Conservation (phyloP, 345 rosid species). For the Brassica rapa region DNA sequence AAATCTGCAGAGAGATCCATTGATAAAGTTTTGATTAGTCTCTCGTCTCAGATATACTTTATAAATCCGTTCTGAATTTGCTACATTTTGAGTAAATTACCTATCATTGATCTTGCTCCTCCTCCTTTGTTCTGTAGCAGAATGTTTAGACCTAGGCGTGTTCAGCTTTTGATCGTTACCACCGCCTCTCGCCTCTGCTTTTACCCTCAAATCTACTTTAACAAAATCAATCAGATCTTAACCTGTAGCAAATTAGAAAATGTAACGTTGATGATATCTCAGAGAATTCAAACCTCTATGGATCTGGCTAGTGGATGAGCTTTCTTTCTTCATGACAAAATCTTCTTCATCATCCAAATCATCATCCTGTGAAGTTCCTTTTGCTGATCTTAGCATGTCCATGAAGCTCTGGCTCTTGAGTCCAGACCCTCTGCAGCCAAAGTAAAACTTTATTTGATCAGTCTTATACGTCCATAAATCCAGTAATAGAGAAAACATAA, state of each 20-base stretch:
- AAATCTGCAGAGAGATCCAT: conserved; percentile 57
- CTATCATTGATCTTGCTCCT: conserved; percentile 98
- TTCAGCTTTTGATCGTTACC: conserved; percentile 69
- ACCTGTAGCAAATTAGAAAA: not conserved
- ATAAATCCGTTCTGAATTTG: not conserved
- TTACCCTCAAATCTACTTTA: conserved; percentile 64
- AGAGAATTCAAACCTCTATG: conserved; percentile 50
- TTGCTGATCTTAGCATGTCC: conserved; percentile 85
- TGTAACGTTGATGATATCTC: not conserved
- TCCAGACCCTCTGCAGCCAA: conserved; percentile 58
- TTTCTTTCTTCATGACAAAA: conserved; percentile 68
- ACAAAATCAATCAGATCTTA: conserved; percentile 10
- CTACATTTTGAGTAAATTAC: conserved; percentile 40
- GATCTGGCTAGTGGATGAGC: conserved; percentile 49
- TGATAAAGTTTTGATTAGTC: conserved; percentile 6
- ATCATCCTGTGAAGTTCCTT: conserved; percentile 59
- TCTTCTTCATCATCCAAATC: conserved; percentile 81
- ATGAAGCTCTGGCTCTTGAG: conserved; percentile 78
- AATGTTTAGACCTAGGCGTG: conserved; percentile 96
- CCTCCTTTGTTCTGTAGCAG: conserved; percentile 96
- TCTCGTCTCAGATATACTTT: not conserved
- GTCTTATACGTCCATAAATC: not conserved
- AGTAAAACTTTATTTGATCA: conserved; percentile 13
- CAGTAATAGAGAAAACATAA: not conserved
- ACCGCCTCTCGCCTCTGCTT: conserved; percentile 62